Conservation (phyloP, 176 grass and related monocot genomes). For the Melocanna baccifera region DNA sequence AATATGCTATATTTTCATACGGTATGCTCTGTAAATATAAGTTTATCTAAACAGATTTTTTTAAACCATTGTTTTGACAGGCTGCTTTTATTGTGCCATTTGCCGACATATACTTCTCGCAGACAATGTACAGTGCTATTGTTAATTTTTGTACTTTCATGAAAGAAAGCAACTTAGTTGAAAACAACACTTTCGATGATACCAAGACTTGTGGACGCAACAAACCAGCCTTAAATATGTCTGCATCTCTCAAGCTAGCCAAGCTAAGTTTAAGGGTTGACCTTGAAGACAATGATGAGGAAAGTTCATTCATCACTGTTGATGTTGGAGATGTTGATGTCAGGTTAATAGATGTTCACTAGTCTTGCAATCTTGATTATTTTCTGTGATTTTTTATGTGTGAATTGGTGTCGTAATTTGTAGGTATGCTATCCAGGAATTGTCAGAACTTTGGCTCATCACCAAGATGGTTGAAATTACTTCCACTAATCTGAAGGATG, state of each 20-base stretch:
- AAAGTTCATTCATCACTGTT: slow-evolving; percentile 49
- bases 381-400: slow-evolving; percentile 16
- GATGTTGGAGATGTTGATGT: slow-evolving; percentile 42
- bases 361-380: slow-evolving; percentile 14
- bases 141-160: slow-evolving; percentile 36
- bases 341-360: slow-evolving; percentile 53
- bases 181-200: slow-evolving; percentile 30
- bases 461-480: slow-evolving; percentile 50
- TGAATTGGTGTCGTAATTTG: slow-evolving; percentile 30
- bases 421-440: slow-evolving; percentile 66
- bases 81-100: slow-evolving; percentile 55
- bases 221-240: slow-evolving; percentile 44
- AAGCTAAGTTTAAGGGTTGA: slow-evolving; percentile 56
- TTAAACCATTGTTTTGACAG: slow-evolving; percentile 45
- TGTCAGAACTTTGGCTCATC: slow-evolving; percentile 53
- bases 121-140: slow-evolving; percentile 60
- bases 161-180: slow-evolving; percentile 34
- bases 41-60: slow-evolving; percentile 15
- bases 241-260: slow-evolving; percentile 56
- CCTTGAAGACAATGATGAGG: slow-evolving; percentile 57
- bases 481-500: slow-evolving; percentile 44
- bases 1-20: slow-evolving; percentile 10
- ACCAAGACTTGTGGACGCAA: slow-evolving; percentile 20
- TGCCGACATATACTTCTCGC: slow-evolving; percentile 56
- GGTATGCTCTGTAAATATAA: not conserved